Percentiles rank a stretch among this genome's conserved stretches.
phyloP scores from a whole-genome alignment of 345 rosid species.

The Cardiospermum halicacabum region DNA sequence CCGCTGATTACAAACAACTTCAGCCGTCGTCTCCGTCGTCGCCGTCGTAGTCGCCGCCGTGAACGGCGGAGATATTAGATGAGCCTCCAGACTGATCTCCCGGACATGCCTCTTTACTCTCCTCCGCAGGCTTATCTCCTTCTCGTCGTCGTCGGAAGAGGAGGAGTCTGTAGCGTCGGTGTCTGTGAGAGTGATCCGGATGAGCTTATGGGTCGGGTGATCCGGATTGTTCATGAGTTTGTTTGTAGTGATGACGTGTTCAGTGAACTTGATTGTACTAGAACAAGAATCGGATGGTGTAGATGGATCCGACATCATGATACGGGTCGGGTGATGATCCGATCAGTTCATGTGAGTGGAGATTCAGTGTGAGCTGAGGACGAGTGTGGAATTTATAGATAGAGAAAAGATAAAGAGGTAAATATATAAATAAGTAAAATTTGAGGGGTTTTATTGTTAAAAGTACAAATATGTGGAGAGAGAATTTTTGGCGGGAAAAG shows the following conservation, averaged over 20 bases:
- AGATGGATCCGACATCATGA: not conserved
- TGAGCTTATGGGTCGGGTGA: not conserved
- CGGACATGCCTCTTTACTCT: constrained; percentile 37
- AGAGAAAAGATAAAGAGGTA: not conserved
- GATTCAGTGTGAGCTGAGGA: not conserved
- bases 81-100: constrained; percentile 26
- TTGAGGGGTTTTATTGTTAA: too few species aligned
- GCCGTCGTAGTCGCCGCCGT: not conserved
- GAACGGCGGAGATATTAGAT: not conserved
- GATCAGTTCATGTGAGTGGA: not conserved
- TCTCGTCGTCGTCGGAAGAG: constrained; percentile 27
- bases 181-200: constrained; percentile 38
- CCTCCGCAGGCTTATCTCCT: constrained; percentile 31
- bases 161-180: constrained; percentile 52
- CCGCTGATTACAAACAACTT: not conserved
- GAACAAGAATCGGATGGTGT: not conserved
- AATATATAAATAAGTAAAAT: not conserved
- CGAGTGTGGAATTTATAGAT: not conserved
- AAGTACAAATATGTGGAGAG: too few species aligned
- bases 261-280: constrained; percentile 3
- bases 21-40: not conserved
- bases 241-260: constrained; percentile 5
- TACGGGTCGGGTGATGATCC: not conserved
- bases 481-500: constrained; percentile 8
- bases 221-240: not conserved